Evolutionary conservation across 345 rosid genomes (phyloP).

Genomic region (Raphanus sativus): DNA sequence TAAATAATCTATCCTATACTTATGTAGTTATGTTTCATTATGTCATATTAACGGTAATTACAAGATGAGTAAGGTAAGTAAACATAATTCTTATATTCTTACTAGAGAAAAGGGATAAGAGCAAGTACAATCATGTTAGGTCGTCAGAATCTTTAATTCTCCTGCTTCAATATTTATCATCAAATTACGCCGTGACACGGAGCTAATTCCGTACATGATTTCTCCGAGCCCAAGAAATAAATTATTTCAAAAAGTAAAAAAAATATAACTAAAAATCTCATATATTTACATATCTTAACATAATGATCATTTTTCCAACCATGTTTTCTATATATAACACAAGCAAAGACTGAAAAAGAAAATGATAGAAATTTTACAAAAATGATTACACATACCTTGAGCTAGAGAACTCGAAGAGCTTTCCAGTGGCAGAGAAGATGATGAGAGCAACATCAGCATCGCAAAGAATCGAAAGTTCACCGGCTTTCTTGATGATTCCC

Average conservation of each 20-base stretch:
- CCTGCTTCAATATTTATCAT: background rate
- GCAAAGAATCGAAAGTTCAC: slow-evolving; percentile 67
- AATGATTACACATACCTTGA: slow-evolving; percentile 42
- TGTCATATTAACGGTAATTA: background rate
- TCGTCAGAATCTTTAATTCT: slow-evolving; percentile 5
- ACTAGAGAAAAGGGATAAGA: background rate
- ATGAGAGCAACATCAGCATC: slow-evolving; percentile 70
- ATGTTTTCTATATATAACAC: background rate
- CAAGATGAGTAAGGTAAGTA: background rate
- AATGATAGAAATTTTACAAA: background rate
- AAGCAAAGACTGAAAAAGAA: background rate
- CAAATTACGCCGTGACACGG: background rate
- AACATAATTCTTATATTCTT: background rate
- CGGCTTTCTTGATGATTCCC: slow-evolving; percentile 71
- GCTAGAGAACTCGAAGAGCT: slow-evolving; percentile 59
- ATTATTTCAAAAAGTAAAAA: background rate
- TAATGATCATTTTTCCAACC: background rate
- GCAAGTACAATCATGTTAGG: slow-evolving; percentile 13
- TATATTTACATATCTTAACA: background rate
- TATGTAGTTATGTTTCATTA: slow-evolving; percentile 2
- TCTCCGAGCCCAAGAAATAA: slow-evolving; percentile 1
- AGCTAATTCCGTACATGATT: slow-evolving; percentile 7
- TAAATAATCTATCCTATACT: background rate
- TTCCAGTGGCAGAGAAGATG: slow-evolving; percentile 67
- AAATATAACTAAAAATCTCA: background rate